phyloP scores from a whole-genome alignment of 2,329 filamentous ascomycete genomes.

The Aureobasidium melanogenum region DNA sequence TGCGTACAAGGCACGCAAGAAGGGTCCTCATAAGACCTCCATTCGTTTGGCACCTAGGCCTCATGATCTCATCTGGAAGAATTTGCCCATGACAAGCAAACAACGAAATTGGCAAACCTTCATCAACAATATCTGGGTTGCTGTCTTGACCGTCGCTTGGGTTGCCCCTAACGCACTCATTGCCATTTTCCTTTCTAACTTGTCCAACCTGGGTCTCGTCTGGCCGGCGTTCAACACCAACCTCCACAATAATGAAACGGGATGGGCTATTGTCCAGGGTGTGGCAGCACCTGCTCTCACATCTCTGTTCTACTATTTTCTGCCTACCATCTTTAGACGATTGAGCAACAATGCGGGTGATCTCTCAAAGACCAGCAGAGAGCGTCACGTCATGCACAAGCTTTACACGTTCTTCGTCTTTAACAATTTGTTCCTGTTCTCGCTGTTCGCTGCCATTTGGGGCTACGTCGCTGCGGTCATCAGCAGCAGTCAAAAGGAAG shows the following conservation, averaged over 20 bases:
- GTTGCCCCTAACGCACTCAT: slow-evolving; percentile 90
- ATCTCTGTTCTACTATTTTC: slow-evolving; percentile 74
- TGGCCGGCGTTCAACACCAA: slow-evolving; percentile 67
- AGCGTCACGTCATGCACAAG: slow-evolving; percentile 82
- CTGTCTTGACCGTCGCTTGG: slow-evolving; percentile 73
- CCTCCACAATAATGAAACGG: slow-evolving; percentile 51
- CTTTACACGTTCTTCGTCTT: slow-evolving; percentile 94
- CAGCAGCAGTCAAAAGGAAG: slow-evolving; percentile 44
- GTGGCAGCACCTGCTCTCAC: slow-evolving; percentile 79
- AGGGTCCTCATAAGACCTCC: slow-evolving; percentile 69
- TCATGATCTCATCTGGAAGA: slow-evolving; percentile 93
- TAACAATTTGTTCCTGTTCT: slow-evolving; percentile 94
- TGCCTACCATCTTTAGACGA: slow-evolving; percentile 86
- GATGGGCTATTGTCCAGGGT: slow-evolving; percentile 89
- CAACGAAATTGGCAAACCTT: slow-evolving; percentile 64
- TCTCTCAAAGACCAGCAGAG: slow-evolving; percentile 81
- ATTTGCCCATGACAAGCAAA: slow-evolving; percentile 63
- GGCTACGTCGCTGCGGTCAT: slow-evolving; percentile 60
- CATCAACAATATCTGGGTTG: slow-evolving; percentile 77
- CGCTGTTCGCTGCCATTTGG: slow-evolving; percentile 79
- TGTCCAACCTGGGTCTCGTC: slow-evolving; percentile 68
- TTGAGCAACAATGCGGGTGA: slow-evolving; percentile 78
- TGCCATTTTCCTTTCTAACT: slow-evolving; percentile 82
- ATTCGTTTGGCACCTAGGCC: slow-evolving; percentile 75
- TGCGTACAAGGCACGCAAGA: slow-evolving; percentile 70